These are phyloP conservation scores for Nematodospora anomalae DNA, from an alignment of 1,139 yeast genomes.

Conservation along the genomic window DNA sequence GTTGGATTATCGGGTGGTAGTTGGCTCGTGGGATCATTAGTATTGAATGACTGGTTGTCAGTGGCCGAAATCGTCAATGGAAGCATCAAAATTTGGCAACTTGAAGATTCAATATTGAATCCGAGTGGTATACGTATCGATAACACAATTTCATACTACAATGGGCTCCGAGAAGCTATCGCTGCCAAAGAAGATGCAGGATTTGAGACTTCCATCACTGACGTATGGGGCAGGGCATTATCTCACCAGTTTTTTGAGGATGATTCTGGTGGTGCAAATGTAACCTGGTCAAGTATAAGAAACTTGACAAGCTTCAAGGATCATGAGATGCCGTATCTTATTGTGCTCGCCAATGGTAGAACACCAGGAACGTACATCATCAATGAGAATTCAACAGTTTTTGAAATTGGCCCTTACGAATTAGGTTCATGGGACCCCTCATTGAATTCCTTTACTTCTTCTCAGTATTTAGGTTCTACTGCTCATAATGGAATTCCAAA, in stretches of 20 bases:
- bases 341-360: slow-evolving; percentile 42
- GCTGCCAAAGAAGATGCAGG: slow-evolving; percentile 37
- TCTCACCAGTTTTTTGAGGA: slow-evolving; percentile 35
- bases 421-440: slow-evolving; percentile 50
- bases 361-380: slow-evolving; percentile 35
- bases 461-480: slow-evolving; percentile 36
- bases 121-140: slow-evolving; percentile 33
- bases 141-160: slow-evolving; percentile 35
- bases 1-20: slow-evolving; percentile 46
- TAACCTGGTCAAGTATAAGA: slow-evolving; percentile 41
- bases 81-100: slow-evolving; percentile 35
- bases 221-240: slow-evolving; percentile 47
- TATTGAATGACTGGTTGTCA: slow-evolving; percentile 39
- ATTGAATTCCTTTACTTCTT: slow-evolving; percentile 30
- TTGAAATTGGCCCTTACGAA: slow-evolving; percentile 44
- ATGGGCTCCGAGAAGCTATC: slow-evolving; percentile 28
- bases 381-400: slow-evolving; percentile 40
- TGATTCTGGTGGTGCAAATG: slow-evolving; percentile 27
- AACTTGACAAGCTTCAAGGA: slow-evolving; percentile 27
- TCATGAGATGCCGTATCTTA: slow-evolving; percentile 44
- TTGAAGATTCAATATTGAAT: slow-evolving; percentile 41
- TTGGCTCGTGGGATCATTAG: slow-evolving; percentile 44
- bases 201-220: slow-evolving; percentile 40
- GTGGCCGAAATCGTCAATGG: slow-evolving; percentile 33
- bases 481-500: slow-evolving; percentile 30